Evolutionary conservation across 441 rosid species (phyloP).

Genomic region (Erodium chrysanthum): DNA sequence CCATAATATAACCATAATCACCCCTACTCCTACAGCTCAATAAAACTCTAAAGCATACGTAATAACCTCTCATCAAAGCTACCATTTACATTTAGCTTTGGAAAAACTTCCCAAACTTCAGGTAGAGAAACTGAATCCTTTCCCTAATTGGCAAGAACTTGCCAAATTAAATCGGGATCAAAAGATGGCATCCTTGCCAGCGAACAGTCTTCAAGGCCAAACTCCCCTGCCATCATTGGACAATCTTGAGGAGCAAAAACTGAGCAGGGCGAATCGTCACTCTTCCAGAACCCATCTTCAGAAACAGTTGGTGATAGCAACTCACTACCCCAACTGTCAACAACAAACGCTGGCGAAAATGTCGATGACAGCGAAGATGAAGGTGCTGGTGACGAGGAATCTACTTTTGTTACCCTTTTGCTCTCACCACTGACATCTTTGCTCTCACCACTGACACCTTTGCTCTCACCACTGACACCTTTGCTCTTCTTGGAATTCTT

Average conservation of each 20-base stretch:
- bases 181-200: constrained; percentile 82
- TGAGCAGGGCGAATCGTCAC: constrained; percentile 39
- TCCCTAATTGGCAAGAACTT: constrained; percentile 63
- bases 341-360: constrained; percentile 24
- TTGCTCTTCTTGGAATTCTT: constrained; percentile 36
- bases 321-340: constrained; percentile 34
- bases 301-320: constrained; percentile 34
- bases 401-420: constrained; percentile 19
- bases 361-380: constrained; percentile 34
- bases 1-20: constrained; percentile 7
- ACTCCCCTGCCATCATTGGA: constrained; percentile 25
- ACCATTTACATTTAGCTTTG: constrained; percentile 23
- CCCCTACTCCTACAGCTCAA: constrained; percentile 6
- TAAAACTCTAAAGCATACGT: constrained; percentile 6
- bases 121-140: constrained; percentile 2
- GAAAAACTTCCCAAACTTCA: neutral
- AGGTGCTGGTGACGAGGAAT: constrained; percentile 15
- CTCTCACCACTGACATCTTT: constrained; percentile 11
- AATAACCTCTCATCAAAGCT: constrained; percentile 8
- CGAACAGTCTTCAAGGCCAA: constrained; percentile 42
- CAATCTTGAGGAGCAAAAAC: constrained; percentile 27
- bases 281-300: constrained; percentile 41
- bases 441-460: neutral
- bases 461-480: neutral
- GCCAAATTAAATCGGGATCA: constrained; percentile 89